Percentiles rank a stretch among this genome's conserved stretches.
Conservation (phyloP, 1,284 basidiomycete genomes). For the Cutaneotrichosporon sp. region DNA sequence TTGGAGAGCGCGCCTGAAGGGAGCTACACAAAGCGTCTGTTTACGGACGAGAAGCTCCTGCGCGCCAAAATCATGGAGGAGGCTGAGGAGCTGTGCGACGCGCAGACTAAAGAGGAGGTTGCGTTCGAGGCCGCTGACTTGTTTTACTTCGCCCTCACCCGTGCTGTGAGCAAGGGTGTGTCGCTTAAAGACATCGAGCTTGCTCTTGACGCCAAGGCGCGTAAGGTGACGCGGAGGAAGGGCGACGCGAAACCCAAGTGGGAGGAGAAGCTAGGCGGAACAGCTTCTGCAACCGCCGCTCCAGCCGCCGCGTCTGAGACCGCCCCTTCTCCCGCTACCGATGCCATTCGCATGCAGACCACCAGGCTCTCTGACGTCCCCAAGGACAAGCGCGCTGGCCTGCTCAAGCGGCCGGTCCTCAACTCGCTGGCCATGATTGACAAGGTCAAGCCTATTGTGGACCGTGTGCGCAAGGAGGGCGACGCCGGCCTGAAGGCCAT, state of each 20-base stretch:
- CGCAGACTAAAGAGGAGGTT: slow-evolving; percentile 74
- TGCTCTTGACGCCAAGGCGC: slow-evolving; percentile 78
- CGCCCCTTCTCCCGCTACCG: slow-evolving; percentile 41
- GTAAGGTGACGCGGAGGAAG: slow-evolving; percentile 78
- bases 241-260: slow-evolving; percentile 93
- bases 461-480: slow-evolving; percentile 75
- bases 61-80: slow-evolving; percentile 96
- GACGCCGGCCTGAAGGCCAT: slow-evolving; percentile 83
- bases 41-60: slow-evolving; percentile 74
- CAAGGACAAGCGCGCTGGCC: slow-evolving; percentile 57
- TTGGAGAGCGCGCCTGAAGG: slow-evolving; percentile 74
- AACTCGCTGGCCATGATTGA: slow-evolving; percentile 91
- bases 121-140: slow-evolving; percentile 96
- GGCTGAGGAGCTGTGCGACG: slow-evolving; percentile 89
- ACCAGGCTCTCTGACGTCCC: slow-evolving; percentile 59
- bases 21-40: slow-evolving; percentile 86
- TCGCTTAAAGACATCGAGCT: slow-evolving; percentile 77
- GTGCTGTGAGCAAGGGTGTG: slow-evolving; percentile 82
- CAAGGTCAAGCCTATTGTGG: slow-evolving; percentile 92
- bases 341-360: slow-evolving; percentile 68
- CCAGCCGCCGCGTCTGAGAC: slow-evolving; percentile 31
- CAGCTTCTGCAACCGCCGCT: slow-evolving; percentile 25
- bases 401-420: slow-evolving; percentile 86
- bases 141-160: slow-evolving; percentile 86
- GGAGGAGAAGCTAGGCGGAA: slow-evolving; percentile 49